These are phyloP conservation scores for Karstenula rhodostoma DNA, from an alignment of 2,329 filamentous ascomycete genomes.

Conservation along the genomic window DNA sequence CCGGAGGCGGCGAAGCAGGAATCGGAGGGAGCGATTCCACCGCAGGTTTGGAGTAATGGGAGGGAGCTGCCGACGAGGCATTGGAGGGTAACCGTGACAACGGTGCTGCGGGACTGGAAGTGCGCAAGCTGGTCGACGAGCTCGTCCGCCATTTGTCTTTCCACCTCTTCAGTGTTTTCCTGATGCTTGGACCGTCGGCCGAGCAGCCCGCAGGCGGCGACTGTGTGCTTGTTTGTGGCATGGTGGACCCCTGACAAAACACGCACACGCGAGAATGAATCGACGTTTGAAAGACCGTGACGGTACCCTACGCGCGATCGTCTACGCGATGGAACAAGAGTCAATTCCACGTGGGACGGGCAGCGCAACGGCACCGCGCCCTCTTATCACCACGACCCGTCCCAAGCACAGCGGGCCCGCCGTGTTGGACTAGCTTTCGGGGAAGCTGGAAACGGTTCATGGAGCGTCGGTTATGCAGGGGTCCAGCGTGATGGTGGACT, in stretches of 20 bases:
- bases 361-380: conserved; percentile 11
- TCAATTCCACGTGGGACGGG: conserved; percentile 13
- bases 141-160: conserved; percentile 18
- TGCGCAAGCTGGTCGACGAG: conserved; percentile 14
- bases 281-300: not conserved
- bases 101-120: conserved; percentile 9
- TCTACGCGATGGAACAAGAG: conserved; percentile 10
- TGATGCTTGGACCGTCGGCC: conserved; percentile 13
- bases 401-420: conserved; percentile 8
- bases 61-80: conserved; percentile 13
- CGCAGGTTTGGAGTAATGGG: conserved; percentile 4
- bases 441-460: conserved; percentile 19
- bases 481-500: conserved; percentile 4
- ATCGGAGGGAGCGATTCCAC: conserved; percentile 10
- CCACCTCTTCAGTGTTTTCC: conserved; percentile 19
- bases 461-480: conserved; percentile 13
- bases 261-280: not conserved
- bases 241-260: not conserved
- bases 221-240: conserved; percentile 1
- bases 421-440: conserved; percentile 15
- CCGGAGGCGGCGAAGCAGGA: conserved; percentile 13
- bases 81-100: conserved; percentile 16
- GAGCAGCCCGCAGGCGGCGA: not conserved
- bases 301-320: not conserved
- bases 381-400: conserved; percentile 18